These are phyloP conservation scores for Rhododendron kiyosumense DNA, from an alignment of 148 eudicot genomes.

Conservation along the genomic window DNA sequence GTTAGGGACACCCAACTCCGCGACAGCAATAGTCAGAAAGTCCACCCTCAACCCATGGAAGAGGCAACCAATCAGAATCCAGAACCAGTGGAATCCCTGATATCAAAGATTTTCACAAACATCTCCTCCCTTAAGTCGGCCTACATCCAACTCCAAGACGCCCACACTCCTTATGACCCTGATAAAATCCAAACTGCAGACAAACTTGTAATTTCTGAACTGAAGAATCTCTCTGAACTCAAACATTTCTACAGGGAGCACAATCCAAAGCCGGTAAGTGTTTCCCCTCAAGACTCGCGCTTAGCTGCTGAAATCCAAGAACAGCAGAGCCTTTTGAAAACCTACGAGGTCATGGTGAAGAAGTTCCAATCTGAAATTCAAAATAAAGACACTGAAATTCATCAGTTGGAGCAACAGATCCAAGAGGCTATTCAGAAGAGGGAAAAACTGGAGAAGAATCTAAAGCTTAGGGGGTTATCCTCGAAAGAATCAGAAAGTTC, in stretches of 20 bases:
- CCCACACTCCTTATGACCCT: slow-evolving; percentile 97
- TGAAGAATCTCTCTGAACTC: slow-evolving; percentile 82
- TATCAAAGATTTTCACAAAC: slow-evolving; percentile 64
- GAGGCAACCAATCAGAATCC: slow-evolving; percentile 69
- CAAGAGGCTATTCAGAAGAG: slow-evolving; percentile 79
- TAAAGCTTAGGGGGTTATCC: slow-evolving; percentile 88
- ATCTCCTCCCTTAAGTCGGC: slow-evolving; percentile 85
- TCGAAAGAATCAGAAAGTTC: slow-evolving; percentile 57
- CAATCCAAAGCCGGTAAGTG: slow-evolving; percentile 69
- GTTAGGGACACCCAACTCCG: slow-evolving; percentile 71
- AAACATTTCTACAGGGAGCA: slow-evolving; percentile 91
- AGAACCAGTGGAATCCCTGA: slow-evolving; percentile 78
- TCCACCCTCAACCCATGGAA: slow-evolving; percentile 98
- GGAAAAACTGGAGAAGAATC: slow-evolving; percentile 81
- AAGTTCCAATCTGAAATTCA: slow-evolving; percentile 93
- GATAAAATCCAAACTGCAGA: slow-evolving; percentile 96
- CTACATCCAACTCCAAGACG: slow-evolving; percentile 87
- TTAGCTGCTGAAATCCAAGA: slow-evolving; percentile 98
- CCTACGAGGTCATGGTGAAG: slow-evolving; percentile 95
- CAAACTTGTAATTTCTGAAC: slow-evolving; percentile 83
- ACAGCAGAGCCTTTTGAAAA: slow-evolving; percentile 88
- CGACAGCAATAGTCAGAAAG: slow-evolving; percentile 93
- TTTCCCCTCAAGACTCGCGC: slow-evolving; percentile 88
- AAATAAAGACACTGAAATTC: slow-evolving; percentile 85
- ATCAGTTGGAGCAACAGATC: slow-evolving; percentile 76